These are phyloP conservation scores for Verticillium longisporum DNA, from an alignment of 2,329 filamentous ascomycete species.

Conservation along the genomic window DNA sequence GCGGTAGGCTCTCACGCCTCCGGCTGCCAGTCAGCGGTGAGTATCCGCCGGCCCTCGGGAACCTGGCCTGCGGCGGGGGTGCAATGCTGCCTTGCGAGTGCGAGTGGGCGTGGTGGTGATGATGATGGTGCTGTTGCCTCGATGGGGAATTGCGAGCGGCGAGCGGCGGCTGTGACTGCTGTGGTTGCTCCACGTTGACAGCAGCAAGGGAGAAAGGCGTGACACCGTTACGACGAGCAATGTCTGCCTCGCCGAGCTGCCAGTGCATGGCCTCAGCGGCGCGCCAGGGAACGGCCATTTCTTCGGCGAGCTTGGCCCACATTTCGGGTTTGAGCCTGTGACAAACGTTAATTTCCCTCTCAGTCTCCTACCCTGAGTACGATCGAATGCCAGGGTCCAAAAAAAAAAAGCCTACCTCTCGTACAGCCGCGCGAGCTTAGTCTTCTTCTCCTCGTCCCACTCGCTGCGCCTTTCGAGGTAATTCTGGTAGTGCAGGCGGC, in stretches of 20 bases:
- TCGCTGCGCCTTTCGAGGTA: constrained; percentile 89
- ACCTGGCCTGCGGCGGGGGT: constrained; percentile 24
- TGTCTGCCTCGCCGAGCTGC: constrained; percentile 88
- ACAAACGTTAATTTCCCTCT: constrained; percentile 3
- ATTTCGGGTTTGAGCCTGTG: constrained; percentile 91
- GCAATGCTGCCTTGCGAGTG: constrained; percentile 39
- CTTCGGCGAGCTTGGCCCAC: constrained; percentile 93
- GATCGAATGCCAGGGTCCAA: not conserved
- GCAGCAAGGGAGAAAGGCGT: constrained; percentile 68
- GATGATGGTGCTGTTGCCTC: constrained; percentile 1
- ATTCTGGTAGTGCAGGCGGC: constrained; percentile 92
- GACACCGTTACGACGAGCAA: constrained; percentile 86
- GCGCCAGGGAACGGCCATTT: constrained; percentile 92
- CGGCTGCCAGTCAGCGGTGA: constrained; percentile 25
- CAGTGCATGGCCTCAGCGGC: constrained; percentile 98
- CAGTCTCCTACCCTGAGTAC: not conserved
- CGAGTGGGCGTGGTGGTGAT: constrained; percentile 27
- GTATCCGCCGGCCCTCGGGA: constrained; percentile 31
- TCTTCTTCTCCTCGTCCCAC: constrained; percentile 97
- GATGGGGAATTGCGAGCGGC: constrained; percentile 10
- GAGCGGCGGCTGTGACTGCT: not conserved
- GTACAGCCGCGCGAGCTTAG: constrained; percentile 89
- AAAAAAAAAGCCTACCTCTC: constrained; percentile 69
- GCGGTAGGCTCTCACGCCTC: constrained; percentile 33
- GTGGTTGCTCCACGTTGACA: constrained; percentile 35